phyloP scores from a whole-genome alignment of 306 rosid genomes.

The Calophaca sinica region DNA sequence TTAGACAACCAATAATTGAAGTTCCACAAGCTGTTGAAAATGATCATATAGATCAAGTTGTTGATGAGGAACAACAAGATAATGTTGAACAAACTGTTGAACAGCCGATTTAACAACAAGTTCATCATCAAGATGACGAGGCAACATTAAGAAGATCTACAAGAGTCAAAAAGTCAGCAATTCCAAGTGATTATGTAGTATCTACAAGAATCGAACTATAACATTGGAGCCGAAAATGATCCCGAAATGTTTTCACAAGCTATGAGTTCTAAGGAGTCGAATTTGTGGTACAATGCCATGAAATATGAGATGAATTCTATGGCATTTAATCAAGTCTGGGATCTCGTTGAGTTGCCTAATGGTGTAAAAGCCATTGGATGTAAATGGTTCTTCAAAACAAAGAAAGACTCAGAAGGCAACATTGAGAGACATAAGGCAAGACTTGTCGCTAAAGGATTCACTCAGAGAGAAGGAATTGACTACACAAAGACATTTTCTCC shows the following conservation, averaged over 20 bases:
- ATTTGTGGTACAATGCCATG: background rate
- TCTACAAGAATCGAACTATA: background rate
- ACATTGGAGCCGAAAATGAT: background rate
- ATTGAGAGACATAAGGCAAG: too few relatives aligned
- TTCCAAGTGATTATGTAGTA: background rate
- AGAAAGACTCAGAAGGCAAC: too few relatives aligned
- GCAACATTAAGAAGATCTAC: background rate
- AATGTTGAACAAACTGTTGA: too few relatives aligned
- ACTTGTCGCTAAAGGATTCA: background rate
- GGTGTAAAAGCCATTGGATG: too few relatives aligned
- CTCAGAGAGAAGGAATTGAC: too few relatives aligned
- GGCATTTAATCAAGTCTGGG: too few relatives aligned
- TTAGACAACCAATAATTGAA: background rate
- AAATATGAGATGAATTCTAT: background rate
- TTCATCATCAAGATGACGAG: background rate
- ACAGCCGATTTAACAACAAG: background rate
- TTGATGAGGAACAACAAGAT: background rate
- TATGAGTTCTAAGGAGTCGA: background rate
- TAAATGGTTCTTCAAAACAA: too few relatives aligned
- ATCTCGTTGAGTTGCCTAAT: too few relatives aligned
- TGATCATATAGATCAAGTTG: background rate
- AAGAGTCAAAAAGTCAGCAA: background rate
- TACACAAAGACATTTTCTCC: too few relatives aligned
- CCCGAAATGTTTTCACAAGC: background rate
- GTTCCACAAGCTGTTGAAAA: background rate